Percentiles rank a stretch among this genome's conserved stretches.
phyloP scores from a whole-genome alignment of 768 basidiomycete species.

The Russula emetica region DNA sequence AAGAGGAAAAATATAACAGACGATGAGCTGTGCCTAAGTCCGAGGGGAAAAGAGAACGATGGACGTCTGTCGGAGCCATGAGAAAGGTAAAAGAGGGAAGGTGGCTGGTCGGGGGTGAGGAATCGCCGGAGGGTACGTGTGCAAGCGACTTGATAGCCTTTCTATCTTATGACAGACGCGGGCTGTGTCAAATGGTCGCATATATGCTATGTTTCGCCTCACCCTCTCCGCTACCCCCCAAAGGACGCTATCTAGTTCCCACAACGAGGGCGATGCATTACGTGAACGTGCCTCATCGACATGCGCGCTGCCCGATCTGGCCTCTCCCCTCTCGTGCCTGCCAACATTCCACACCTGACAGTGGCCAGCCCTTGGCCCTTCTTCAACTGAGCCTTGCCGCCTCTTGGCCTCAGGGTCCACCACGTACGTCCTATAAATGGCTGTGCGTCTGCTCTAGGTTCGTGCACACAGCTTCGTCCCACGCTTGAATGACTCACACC shows the following conservation, averaged over 20 bases:
- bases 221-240: not conserved
- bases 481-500: not conserved
- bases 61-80: no score
- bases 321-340: no score
- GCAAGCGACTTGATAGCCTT: no score
- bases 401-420: not conserved
- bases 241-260: not conserved
- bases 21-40: conserved; percentile 2
- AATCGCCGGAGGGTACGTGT: conserved; percentile 16
- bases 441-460: not conserved
- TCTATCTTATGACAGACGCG: not conserved
- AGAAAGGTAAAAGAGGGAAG: not conserved
- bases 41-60: not conserved
- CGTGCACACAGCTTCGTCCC: not conserved
- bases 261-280: not conserved
- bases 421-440: no score
- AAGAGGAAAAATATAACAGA: not conserved
- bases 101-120: conserved; percentile 1
- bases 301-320: not conserved
- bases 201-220: no score
- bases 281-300: not conserved
- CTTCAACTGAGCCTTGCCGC: not conserved
- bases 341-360: not conserved
- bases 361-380: not conserved
- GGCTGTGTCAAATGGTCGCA: not conserved